A percentile compares a stretch with the other conserved stretches of the same genome.
phyloP scores from a whole-genome alignment of 106 monocot genomes.

The Gastrodia elata region DNA sequence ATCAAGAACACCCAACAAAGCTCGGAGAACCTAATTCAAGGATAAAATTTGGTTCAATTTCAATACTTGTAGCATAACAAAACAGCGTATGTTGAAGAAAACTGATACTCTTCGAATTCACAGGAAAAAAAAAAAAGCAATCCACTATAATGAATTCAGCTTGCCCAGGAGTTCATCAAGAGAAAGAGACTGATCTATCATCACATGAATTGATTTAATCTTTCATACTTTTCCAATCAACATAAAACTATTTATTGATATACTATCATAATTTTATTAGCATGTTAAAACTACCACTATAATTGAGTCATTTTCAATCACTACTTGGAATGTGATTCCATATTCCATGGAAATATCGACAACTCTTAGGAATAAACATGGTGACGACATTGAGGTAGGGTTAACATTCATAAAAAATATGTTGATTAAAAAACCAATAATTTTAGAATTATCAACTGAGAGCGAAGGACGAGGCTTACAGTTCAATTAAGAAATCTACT shows the following conservation, averaged over 20 bases:
- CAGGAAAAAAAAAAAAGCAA: neutral
- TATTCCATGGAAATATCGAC: no score
- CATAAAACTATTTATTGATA: neutral
- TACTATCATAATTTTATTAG: neutral
- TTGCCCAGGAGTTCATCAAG: neutral
- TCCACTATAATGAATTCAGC: neutral
- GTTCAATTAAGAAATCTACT: no score
- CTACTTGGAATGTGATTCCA: no score
- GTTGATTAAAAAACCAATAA: no score
- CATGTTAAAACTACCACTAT: neutral
- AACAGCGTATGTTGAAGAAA: neutral
- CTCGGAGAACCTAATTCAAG: conserved; percentile 49
- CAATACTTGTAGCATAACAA: neutral
- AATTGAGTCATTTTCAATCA: no score
- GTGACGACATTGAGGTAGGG: no score
- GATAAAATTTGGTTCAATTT: neutral
- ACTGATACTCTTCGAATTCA: neutral
- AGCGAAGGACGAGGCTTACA: no score
- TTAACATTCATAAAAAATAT: no score
- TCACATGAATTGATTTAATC: neutral
- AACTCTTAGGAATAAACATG: no score
- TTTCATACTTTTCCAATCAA: no score
- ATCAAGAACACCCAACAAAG: conserved; percentile 54
- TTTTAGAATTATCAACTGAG: no score
- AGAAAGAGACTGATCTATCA: neutral